Evolutionary conservation across 2,329 filamentous ascomycete genomes (phyloP).

Genomic region (Karstenula rhodostoma): DNA sequence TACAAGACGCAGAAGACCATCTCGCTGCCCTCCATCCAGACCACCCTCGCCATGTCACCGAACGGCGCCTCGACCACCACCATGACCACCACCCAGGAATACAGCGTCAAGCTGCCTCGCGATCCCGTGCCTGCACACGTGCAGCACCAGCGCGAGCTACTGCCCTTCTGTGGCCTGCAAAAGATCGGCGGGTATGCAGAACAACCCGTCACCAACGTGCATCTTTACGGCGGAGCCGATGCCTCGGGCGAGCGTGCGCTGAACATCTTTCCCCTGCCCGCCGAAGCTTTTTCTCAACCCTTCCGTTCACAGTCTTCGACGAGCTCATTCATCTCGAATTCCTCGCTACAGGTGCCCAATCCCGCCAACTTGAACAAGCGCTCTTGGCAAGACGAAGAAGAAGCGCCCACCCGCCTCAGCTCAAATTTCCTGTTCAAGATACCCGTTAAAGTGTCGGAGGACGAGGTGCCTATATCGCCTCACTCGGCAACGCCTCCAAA

Average conservation of each 20-base stretch:
- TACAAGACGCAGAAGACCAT: constrained; percentile 76
- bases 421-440: constrained; percentile 39
- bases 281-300: constrained; percentile 45
- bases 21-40: constrained; percentile 35
- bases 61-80: constrained; percentile 23
- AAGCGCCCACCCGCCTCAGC: constrained; percentile 27
- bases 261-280: constrained; percentile 40
- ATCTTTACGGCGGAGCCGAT: constrained; percentile 48
- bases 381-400: constrained; percentile 53
- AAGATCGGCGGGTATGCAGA: constrained; percentile 74
- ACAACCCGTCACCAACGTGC: constrained; percentile 59
- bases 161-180: constrained; percentile 82
- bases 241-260: constrained; percentile 41
- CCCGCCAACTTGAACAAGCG: constrained; percentile 50
- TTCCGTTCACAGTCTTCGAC: constrained; percentile 44
- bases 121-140: constrained; percentile 31
- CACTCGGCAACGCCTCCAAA: constrained; percentile 38
- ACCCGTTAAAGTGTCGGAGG: constrained; percentile 32
- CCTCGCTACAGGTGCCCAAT: constrained; percentile 29
- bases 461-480: constrained; percentile 48
- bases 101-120: constrained; percentile 34
- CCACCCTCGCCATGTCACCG: constrained; percentile 31
- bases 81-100: constrained; percentile 23
- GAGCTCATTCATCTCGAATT: constrained; percentile 37
- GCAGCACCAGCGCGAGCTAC: constrained; percentile 65